Percentiles rank a stretch among this genome's conserved stretches.
Evolutionary conservation across 768 basidiomycete species (phyloP).

Genomic region (Symmetrospora coprosmae): DNA sequence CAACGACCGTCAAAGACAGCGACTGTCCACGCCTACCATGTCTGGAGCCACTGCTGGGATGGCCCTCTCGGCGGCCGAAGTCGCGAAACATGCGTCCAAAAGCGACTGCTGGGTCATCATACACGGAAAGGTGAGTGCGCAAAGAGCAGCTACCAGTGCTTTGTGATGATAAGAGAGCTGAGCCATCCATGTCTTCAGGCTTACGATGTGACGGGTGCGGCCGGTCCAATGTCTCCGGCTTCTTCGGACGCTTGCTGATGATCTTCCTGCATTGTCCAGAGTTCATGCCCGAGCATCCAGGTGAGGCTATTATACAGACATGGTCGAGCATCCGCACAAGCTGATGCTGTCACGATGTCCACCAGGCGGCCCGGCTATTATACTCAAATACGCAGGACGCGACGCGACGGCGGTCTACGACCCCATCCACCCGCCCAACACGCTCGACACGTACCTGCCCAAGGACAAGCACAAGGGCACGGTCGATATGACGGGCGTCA

Average conservation of each 20-base stretch:
- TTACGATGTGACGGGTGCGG: not conserved
- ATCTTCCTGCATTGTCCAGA: constrained; percentile 2
- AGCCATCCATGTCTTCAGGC: not conserved
- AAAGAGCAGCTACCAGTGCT: constrained; percentile 51
- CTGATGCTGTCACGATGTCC: constrained; percentile 41
- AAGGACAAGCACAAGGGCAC: constrained; percentile 58
- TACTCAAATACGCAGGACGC: constrained; percentile 79
- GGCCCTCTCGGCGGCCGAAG: constrained; percentile 34
- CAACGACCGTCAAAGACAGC: no score
- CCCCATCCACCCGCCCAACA: constrained; percentile 55
- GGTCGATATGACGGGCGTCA: constrained; percentile 48
- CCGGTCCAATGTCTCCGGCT: not conserved
- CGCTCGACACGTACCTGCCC: constrained; percentile 47
- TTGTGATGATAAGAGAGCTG: not conserved
- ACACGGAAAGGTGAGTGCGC: constrained; percentile 61
- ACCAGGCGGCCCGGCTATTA: constrained; percentile 67
- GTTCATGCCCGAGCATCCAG: constrained; percentile 25
- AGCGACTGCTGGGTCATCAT: constrained; percentile 76
- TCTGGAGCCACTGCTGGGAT: no score
- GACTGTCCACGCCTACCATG: no score
- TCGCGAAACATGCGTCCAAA: constrained; percentile 41
- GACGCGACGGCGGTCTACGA: constrained; percentile 44
- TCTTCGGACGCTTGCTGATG: not conserved
- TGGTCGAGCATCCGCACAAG: not conserved
- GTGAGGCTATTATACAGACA: not conserved